These are phyloP conservation scores for Talaromyces pinophilus DNA, from an alignment of 2,329 filamentous ascomycete species.

Conservation along the genomic window DNA sequence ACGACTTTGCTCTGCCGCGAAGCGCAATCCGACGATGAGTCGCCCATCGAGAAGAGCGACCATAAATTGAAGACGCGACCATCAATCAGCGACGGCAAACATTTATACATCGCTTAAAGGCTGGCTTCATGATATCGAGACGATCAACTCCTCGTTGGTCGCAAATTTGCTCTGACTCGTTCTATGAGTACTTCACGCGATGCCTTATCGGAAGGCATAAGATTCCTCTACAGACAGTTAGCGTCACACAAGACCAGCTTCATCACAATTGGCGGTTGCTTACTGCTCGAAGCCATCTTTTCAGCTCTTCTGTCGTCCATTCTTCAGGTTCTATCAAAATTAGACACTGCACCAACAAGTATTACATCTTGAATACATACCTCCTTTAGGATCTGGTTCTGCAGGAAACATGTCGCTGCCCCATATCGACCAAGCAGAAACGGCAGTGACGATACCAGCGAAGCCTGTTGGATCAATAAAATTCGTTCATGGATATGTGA, in stretches of 20 bases:
- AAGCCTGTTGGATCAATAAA: constrained; percentile 60
- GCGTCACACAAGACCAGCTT: constrained; percentile 5
- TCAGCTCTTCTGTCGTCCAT: constrained; percentile 81
- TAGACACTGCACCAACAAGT: not conserved
- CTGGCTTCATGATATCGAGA: not conserved
- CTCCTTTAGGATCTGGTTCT: constrained; percentile 72
- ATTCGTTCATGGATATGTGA: not conserved
- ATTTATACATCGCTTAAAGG: not conserved
- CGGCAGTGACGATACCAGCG: constrained; percentile 76
- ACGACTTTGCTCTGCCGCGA: not conserved
- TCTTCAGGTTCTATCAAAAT: constrained; percentile 56
- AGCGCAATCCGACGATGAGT: not conserved
- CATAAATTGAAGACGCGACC: not conserved
- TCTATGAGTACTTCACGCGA: constrained; percentile 66
- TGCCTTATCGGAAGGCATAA: constrained; percentile 61
- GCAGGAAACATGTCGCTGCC: constrained; percentile 80
- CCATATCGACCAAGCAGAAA: constrained; percentile 81
- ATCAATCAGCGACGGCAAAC: not conserved
- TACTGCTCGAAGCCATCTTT: constrained; percentile 78
- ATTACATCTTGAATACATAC: constrained; percentile 44
- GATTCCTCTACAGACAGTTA: constrained; percentile 55
- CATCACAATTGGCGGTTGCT: constrained; percentile 37
- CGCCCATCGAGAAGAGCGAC: not conserved
- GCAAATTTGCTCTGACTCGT: constrained; percentile 68
- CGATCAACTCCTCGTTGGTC: constrained; percentile 40